Conservation (phyloP, 2,329 filamentous ascomycete species). For the Botrytis fragariae region DNA sequence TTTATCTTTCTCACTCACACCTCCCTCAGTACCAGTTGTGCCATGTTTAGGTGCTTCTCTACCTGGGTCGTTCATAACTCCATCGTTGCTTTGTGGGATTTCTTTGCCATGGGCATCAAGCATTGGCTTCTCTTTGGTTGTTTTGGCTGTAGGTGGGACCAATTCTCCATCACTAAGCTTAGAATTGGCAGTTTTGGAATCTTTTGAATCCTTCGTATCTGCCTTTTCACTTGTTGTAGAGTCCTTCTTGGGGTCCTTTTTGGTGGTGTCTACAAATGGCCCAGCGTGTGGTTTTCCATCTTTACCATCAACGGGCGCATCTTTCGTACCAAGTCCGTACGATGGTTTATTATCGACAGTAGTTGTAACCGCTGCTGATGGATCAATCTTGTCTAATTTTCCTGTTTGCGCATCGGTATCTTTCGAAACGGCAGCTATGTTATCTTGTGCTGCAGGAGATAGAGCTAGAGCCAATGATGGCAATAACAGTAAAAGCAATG, state of each 20-base stretch:
- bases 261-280: conserved; percentile 64
- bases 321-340: conserved; percentile 57
- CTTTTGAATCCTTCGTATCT: not conserved
- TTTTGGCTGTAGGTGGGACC: conserved; percentile 45
- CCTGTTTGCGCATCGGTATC: conserved; percentile 27
- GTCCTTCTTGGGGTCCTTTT: conserved; percentile 49
- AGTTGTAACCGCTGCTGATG: conserved; percentile 28
- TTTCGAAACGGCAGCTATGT: conserved; percentile 28
- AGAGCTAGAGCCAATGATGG: conserved; percentile 52
- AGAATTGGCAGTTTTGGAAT: conserved; percentile 41
- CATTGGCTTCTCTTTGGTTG: conserved; percentile 38
- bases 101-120: conserved; percentile 57
- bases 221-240: conserved; percentile 28
- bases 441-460: conserved; percentile 32
- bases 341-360: conserved; percentile 36
- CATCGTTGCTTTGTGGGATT: conserved; percentile 66
- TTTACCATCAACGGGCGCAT: conserved; percentile 86
- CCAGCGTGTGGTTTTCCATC: conserved; percentile 93
- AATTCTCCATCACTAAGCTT: conserved; percentile 39
- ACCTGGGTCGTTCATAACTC: conserved; percentile 90
- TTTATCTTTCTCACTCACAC: conserved; percentile 84
- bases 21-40: conserved; percentile 83
- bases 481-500: conserved; percentile 60
- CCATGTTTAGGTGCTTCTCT: conserved; percentile 75
- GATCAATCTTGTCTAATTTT: conserved; percentile 21